phyloP scores from a whole-genome alignment of 139 green algal species.

The Micractinium sp. region DNA sequence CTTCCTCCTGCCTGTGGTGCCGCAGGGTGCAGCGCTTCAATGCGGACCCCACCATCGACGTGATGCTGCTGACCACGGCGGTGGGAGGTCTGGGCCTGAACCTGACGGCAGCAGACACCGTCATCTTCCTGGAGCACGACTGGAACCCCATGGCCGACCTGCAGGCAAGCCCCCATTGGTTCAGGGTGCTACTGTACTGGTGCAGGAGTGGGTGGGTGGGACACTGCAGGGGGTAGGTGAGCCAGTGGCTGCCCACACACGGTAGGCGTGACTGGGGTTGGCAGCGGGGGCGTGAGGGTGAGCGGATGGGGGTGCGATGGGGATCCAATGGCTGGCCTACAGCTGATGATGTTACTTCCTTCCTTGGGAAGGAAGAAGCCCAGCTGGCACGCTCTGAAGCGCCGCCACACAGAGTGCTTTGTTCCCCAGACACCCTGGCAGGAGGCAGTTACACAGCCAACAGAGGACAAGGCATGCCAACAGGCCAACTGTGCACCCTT shows the following conservation, averaged over 20 bases:
- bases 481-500: background rate
- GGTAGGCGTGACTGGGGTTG: background rate
- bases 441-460: no score
- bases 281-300: background rate
- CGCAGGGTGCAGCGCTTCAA: constrained; percentile 92
- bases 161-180: constrained; percentile 68
- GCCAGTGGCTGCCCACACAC: background rate
- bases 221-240: background rate
- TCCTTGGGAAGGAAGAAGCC: no score
- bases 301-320: no score
- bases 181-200: no score
- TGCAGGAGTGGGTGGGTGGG: background rate
- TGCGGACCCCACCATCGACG: constrained; percentile 94
- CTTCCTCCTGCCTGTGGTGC: background rate
- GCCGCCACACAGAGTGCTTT: no score
- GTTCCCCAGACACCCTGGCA: no score
- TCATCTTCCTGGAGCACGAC: constrained; percentile 99
- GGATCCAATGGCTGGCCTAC: no score
- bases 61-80: constrained; percentile 95
- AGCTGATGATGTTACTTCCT: no score
- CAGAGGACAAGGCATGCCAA: background rate
- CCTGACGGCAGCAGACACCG: constrained; percentile 95
- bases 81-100: constrained; percentile 97
- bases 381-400: no score
- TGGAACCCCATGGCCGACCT: constrained; percentile 99